Evolutionary conservation across 2,329 filamentous ascomycete genomes (phyloP), one percentile per base, ranked within the genome.

Genomic region (Trichothecium roseum): DNA sequence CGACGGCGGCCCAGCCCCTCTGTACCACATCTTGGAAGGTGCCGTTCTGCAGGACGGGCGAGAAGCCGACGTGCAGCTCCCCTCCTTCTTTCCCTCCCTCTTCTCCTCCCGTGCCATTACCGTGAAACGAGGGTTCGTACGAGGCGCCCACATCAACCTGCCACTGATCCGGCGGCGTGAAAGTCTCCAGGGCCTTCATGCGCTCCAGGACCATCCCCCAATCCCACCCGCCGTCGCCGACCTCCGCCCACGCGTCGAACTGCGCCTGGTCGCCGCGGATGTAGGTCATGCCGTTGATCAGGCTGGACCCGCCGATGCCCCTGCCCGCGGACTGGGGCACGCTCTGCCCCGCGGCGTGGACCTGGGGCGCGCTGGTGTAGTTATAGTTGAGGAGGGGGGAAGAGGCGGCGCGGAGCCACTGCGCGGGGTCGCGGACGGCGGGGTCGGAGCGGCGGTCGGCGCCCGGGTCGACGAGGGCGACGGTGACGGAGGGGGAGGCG

Each of bases 271-370:
- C 54, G 2, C 60, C 62, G n/a, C 64, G 55, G 15, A 66, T 56
- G 37, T 66, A 68, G 10, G 60, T 57, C 64, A 67, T 63, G 14
- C 62, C 62, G 33, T 64, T 63, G 28, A 63, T 60, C 18, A 55
- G 48, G 37, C 54, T 62, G 4, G 57, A 59, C 8, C 61, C 60
- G 1, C 60, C 63, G 38, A 55, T 59, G 2, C 51, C 62, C 41
- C 52, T 59, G 29, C 53, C 63, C 13, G 49, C 53, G 28, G 52
- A 52, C 33, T 51, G 55, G 39, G 39, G 42, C 28, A 62, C 50
- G 13, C 45, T 43, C 35, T 51, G 56, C 43, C 52, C 62, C 13
- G 34, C 45, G 3, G 48, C 52, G 8, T 44, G 41, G 1, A 35
- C 31, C 42, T 63, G 59, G 5, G 51, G 46, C 5, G 48, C 49